Conservation (phyloP, 495 filamentous ascomycete genomes). For the Pseudevernia furfuracea region DNA sequence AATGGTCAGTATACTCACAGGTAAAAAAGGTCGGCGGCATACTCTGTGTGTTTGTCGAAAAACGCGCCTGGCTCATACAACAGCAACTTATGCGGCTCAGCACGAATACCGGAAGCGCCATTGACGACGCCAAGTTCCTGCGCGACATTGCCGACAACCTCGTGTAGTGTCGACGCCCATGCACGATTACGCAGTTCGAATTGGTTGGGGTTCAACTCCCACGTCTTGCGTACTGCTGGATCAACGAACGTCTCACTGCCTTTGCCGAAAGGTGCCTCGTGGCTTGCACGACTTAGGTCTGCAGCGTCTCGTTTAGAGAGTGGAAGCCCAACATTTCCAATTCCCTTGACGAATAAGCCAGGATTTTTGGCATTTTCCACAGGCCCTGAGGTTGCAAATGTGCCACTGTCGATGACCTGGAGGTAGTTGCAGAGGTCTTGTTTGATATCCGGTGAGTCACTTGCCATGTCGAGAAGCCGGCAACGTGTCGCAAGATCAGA, state of each 20-base stretch:
- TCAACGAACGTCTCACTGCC: constrained; percentile 42
- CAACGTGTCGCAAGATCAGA: neutral
- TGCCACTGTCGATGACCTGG: constrained; percentile 3
- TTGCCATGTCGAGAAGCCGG: neutral
- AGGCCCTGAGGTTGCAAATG: constrained; percentile 8
- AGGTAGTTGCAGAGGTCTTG: neutral
- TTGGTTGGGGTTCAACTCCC: constrained; percentile 42
- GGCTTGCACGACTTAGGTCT: constrained; percentile 34
- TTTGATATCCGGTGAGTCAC: neutral
- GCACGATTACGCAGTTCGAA: constrained; percentile 35
- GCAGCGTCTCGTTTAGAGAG: constrained; percentile 36
- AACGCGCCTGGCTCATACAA: constrained; percentile 49
- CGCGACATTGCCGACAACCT: constrained; percentile 10
- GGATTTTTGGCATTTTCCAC: constrained; percentile 21
- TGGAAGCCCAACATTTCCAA: constrained; percentile 38
- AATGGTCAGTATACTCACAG: neutral
- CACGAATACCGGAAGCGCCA: constrained; percentile 16
- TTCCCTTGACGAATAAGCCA: constrained; percentile 35
- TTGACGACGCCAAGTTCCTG: constrained; percentile 14
- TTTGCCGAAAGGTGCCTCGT: constrained; percentile 41
- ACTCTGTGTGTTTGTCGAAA: constrained; percentile 47
- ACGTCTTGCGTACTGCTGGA: constrained; percentile 41
- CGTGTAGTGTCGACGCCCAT: constrained; percentile 25
- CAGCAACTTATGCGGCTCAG: constrained; percentile 48
- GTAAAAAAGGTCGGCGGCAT: neutral